Evolutionary conservation across 2,329 filamentous ascomycete genomes (phyloP), one percentile per base, ranked within the genome.

Genomic region (Plenodomus tracheiphilus): DNA sequence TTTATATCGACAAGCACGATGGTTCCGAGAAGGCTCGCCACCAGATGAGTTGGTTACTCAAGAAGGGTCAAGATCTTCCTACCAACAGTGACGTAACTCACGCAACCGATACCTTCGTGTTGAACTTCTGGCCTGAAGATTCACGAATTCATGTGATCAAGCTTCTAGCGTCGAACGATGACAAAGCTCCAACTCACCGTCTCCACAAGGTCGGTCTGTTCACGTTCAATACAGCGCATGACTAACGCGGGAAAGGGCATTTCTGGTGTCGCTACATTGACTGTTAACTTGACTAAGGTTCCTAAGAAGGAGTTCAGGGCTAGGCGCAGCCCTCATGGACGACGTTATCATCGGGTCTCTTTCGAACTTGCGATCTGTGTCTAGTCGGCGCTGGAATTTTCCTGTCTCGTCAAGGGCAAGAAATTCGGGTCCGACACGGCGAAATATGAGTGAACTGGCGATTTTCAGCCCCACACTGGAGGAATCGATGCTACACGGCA

Each of bases 371-470:
- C 62, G 13, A 56, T 68, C 6, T 47, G 44, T 0, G 20, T 63
- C 0, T 54, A 63, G 39, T 56, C 60, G 1, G 22, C 47, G 6
- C n/a, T 68, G 3, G 57, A 66, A 17, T 65, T 49, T 43, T 59
- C 44, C 0, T 1, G 63, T 0, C 16, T 36, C 2, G 42, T 65
- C 17, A 32, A 58, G 4, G 59, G 54, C 0, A 43, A 25, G 11
- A 40, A 37, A 13, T 64, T 61, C 28, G 59, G 54, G 8, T 52
- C 54, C 0, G 35, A 6, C 10, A 10, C 22, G 22, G 22, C 22
- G 10, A 25, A 25, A 10, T 25, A 25, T 25, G 22, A 25, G 10
- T 25, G n/a, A n/a, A n/a, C n/a, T n/a, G n/a, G n/a, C n/a, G n/a
- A n/a, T n/a, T n/a, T n/a, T n/a, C n/a, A n/a, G n/a, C n/a, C n/a